Percentiles rank a stretch among this genome's conserved stretches.
phyloP scores from a whole-genome alignment of 2,329 filamentous ascomycete species.

The Cylindrodendrum hubeiense region DNA sequence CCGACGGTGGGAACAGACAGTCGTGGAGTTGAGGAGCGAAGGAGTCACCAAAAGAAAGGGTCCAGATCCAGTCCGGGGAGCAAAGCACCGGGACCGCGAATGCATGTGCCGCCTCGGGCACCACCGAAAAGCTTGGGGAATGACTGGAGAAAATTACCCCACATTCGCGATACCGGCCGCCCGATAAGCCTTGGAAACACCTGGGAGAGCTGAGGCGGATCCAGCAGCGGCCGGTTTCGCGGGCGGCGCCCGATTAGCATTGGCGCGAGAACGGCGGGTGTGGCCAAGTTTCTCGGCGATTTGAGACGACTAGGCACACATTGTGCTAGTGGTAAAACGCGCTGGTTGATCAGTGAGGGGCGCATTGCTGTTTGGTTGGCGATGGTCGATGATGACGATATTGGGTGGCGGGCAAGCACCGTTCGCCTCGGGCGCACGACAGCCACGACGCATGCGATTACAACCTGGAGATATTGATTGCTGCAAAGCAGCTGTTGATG shows the following conservation, averaged over 20 bases:
- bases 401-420: neutral
- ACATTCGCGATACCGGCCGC: conserved; percentile 45
- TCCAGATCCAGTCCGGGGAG: conserved; percentile 2
- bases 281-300: neutral
- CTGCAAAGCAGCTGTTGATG: neutral
- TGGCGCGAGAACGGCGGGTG: neutral
- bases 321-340: neutral
- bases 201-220: neutral
- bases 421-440: neutral
- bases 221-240: neutral
- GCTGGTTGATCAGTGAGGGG: neutral
- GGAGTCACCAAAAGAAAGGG: conserved; percentile 14
- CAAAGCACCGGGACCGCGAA: conserved; percentile 13
- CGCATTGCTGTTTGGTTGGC: neutral
- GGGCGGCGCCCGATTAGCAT: neutral
- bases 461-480: neutral
- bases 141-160: conserved; percentile 38
- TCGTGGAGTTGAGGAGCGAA: conserved; percentile 5
- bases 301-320: neutral
- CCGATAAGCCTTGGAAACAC: conserved; percentile 34
- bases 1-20: neutral
- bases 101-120: conserved; percentile 39
- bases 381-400: conserved; percentile 1
- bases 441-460: neutral
- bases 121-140: conserved; percentile 31